Percentiles rank a stretch among this genome's conserved stretches.
phyloP scores from a whole-genome alignment of 2,329 filamentous ascomycete species.

The Cordyceps sp. region DNA sequence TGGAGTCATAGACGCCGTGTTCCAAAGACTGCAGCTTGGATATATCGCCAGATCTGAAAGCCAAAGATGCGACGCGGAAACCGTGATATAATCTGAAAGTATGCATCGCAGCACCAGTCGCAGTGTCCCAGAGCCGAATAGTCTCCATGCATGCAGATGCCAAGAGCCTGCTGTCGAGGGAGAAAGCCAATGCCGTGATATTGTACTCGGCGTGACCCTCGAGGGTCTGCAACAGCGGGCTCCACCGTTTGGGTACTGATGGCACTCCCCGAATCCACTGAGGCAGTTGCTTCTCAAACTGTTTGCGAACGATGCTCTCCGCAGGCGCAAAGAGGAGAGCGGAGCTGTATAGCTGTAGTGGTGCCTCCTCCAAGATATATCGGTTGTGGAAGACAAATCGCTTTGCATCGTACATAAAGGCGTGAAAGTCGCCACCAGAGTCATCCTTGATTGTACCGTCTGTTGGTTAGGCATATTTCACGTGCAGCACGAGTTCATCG shows the following conservation, averaged over 20 bases:
- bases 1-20: background rate
- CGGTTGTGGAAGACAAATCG: constrained; percentile 3
- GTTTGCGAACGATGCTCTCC: constrained; percentile 5
- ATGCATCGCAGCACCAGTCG: background rate
- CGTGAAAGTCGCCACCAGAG: background rate
- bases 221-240: background rate
- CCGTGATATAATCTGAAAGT: too few species aligned
- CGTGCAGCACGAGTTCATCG: too few species aligned
- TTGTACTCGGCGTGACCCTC: background rate
- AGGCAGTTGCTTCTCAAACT: constrained; percentile 2
- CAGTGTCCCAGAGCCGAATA: background rate
- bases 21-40: background rate
- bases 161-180: background rate
- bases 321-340: constrained; percentile 9
- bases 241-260: background rate
- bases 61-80: background rate
- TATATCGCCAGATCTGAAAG: background rate
- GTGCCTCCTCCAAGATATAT: constrained; percentile 3
- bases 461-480: too few species aligned
- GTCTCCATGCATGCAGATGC: background rate
- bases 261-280: background rate
- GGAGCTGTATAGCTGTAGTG: constrained; percentile 11
- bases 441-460: background rate
- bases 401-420: background rate
- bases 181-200: too few species aligned